Evolutionary conservation across 352 stramenopile species (phyloP), one percentile per base, ranked within the genome.

Genomic region (Salisapilia sapeloensis): DNA sequence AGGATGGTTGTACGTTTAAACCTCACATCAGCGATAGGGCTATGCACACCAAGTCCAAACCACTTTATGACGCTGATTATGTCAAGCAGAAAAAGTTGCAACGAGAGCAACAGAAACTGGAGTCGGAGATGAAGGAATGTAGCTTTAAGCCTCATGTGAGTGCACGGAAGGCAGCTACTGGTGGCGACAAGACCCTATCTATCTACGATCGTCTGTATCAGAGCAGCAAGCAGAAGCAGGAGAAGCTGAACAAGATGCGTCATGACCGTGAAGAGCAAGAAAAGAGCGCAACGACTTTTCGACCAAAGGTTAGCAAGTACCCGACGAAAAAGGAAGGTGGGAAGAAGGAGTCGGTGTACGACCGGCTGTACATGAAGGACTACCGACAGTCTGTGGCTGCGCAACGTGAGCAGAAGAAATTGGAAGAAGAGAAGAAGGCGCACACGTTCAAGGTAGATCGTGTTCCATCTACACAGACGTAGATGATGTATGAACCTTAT

Each of bases 141-240:
- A 76, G 61, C 3, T 80, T 80, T 32, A 79, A 72, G 33, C 71
- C 71, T 9, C 77, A 78, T 24, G 49, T 77, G 4, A 48, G 48
- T 8, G 33, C 53, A 2, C 72, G 67, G 49, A 67, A 65, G 8
- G 18, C 50, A 0, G 75, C 50, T 20, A 18, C 33, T 4, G 63
- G 62, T 29, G 23, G 41, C 10, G 52, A 65, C 5, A 38, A 54
- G 13, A 35, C 37, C 10, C 47, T 46, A 13, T 24, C 27, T 8
- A 56, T 76, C 15, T 85, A 75, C 28, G 72, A 84, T 37, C 72
- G 72, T 1, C 44, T 89, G 16, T 80, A 85, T 22, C 63, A 83
- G 42, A 57, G 42, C 10, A 61, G 60, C 18, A 62, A 80, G 34
- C 53, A 77, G 10, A 50, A 61, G 6, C 42, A 50, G 0, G 66